Conservation (phyloP, 1,284 basidiomycete species). For the Austroboletus olivaceoglutinosus region DNA sequence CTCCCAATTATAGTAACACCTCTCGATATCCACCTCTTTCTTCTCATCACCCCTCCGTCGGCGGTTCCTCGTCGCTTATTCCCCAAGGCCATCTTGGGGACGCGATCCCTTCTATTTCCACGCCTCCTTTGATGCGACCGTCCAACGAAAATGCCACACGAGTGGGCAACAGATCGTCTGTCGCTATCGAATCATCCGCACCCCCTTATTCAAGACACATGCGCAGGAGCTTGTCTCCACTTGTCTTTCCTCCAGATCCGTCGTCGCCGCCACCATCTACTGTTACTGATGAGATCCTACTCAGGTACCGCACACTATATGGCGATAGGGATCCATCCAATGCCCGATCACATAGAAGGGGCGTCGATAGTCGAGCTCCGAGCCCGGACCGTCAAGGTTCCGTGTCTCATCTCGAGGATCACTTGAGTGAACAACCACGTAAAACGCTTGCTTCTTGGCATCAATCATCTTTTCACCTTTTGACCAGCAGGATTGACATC, state of each 20-base stretch:
- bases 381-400: slow-evolving; percentile 1
- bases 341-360: slow-evolving; percentile 7
- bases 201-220: slow-evolving; percentile 10
- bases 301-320: slow-evolving; percentile 14
- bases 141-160: slow-evolving; percentile 13
- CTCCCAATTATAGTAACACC: slow-evolving; percentile 22
- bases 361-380: slow-evolving; percentile 3
- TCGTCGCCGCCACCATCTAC: slow-evolving; percentile 10
- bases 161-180: slow-evolving; percentile 5
- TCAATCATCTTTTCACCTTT: slow-evolving; percentile 1
- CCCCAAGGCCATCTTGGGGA: slow-evolving; percentile 15
- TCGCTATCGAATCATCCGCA: slow-evolving; percentile 10
- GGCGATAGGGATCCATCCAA: slow-evolving; percentile 1
- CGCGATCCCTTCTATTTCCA: slow-evolving; percentile 5
- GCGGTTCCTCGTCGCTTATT: slow-evolving; percentile 17
- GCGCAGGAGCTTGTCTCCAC: slow-evolving; percentile 28
- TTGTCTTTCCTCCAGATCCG: slow-evolving; percentile 20
- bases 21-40: slow-evolving; percentile 20
- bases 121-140: slow-evolving; percentile 20
- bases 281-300: slow-evolving; percentile 15
- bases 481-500: slow-evolving; percentile 1
- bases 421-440: slow-evolving; percentile 10
- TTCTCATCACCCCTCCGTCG: slow-evolving; percentile 22
- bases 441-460: not conserved
- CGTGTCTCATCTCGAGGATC: slow-evolving; percentile 12